phyloP scores from a whole-genome alignment of 2,329 filamentous ascomycete species.

The Coniochaeta prunicola region DNA sequence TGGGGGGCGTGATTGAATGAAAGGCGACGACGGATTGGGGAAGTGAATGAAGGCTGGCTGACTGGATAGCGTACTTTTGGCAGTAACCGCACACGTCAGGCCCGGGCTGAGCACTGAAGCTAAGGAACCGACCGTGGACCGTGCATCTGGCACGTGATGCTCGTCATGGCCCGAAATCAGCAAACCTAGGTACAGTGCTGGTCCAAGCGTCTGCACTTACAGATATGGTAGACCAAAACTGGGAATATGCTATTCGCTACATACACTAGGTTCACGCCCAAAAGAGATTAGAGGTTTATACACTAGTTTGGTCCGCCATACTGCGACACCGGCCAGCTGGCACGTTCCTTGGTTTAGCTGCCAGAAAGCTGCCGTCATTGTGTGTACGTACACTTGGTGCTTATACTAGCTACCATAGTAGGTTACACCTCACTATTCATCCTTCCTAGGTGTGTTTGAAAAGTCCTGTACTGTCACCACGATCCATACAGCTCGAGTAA shows the following conservation, averaged over 20 bases:
- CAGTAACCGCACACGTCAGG: background rate
- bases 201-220: background rate
- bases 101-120: constrained; percentile 1
- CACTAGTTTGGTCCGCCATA: too few relatives aligned
- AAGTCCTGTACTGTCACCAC: background rate
- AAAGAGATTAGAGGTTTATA: too few relatives aligned
- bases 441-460: background rate
- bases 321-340: background rate
- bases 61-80: background rate
- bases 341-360: background rate
- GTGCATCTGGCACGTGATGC: background rate
- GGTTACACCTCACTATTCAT: too few relatives aligned
- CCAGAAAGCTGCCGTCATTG: background rate
- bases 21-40: background rate
- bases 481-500: background rate
- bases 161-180: background rate
- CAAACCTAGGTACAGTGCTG: background rate
- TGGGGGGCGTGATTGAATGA: constrained; percentile 2
- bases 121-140: background rate
- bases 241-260: too few relatives aligned
- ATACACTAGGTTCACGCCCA: too few relatives aligned
- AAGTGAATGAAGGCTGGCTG: constrained; percentile 1
- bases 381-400: background rate
- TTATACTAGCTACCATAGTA: too few relatives aligned
- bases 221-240: too few relatives aligned